A percentile compares a stretch with the other conserved stretches of the same genome.
Conservation (phyloP, 2,329 filamentous ascomycete genomes). For the Xylaria digitata region DNA sequence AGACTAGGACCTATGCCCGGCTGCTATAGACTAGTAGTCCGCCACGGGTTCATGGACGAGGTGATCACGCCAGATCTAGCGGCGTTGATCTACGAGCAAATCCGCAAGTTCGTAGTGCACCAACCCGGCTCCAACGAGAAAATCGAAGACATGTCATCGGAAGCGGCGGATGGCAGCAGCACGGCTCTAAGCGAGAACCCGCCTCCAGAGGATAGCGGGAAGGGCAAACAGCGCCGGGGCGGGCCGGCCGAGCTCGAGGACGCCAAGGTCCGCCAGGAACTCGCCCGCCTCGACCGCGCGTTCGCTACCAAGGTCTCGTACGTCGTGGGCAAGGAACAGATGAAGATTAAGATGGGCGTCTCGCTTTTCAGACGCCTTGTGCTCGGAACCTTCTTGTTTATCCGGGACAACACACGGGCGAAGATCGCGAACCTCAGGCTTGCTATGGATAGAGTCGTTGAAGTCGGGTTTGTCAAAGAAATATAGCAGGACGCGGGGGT, state of each 20-base stretch:
- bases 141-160: slow-evolving; percentile 26
- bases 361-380: slow-evolving; percentile 58
- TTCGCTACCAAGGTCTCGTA: slow-evolving; percentile 64
- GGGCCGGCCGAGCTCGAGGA: slow-evolving; percentile 44
- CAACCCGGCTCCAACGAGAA: slow-evolving; percentile 41
- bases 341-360: slow-evolving; percentile 58
- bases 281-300: slow-evolving; percentile 58
- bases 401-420: slow-evolving; percentile 72
- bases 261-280: slow-evolving; percentile 51
- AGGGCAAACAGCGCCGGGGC: slow-evolving; percentile 25
- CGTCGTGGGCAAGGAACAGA: slow-evolving; percentile 71
- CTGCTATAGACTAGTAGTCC: slow-evolving; percentile 75
- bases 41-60: slow-evolving; percentile 79
- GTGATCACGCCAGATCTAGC: slow-evolving; percentile 74
- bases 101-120: slow-evolving; percentile 62
- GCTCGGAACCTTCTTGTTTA: slow-evolving; percentile 69
- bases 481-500: slow-evolving; percentile 52
- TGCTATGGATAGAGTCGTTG: slow-evolving; percentile 70
- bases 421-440: slow-evolving; percentile 73
- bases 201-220: slow-evolving; percentile 3
- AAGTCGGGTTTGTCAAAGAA: slow-evolving; percentile 77
- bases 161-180: slow-evolving; percentile 24
- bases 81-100: slow-evolving; percentile 68
- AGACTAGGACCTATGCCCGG: slow-evolving; percentile 63
- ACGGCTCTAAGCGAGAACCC: slow-evolving; percentile 23